Base-by-base conservation (phyloP, 2,329 filamentous ascomycete species). In the Hypoxylon sp. region DNA sequence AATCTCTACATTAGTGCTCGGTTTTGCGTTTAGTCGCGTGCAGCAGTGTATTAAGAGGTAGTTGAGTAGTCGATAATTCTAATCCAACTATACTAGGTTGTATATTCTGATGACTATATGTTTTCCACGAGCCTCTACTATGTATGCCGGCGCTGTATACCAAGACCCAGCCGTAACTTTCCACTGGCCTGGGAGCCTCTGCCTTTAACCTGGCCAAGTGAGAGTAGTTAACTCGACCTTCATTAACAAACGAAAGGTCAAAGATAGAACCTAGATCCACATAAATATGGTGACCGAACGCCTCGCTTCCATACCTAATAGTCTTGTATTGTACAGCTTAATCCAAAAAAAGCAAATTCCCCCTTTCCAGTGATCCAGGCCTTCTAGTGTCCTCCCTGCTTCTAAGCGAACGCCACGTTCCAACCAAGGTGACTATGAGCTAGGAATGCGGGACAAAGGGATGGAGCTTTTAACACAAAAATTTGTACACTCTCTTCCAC, bases 401-500 rank as follows among this genome's bases (percentile, higher is more conserved):
- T 29, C 33, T 24, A 59, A 17, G 42, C 39, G 3, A 47, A 17
- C 29, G 29, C 17, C 26, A 44, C 17, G 26, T 22, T 42, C 13
- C 13, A 57, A 17, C 29, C 17, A 11, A 19, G 10, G 54, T 5
- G 42, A 19, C 29, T 29, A 11, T 29, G 22, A 26, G 29, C n/a
- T 29, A 35, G 54, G 39, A 57, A 57, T 57, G 39, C 17, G 22
- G 6, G 47, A 35, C 39, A 47, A 59, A 57, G 37, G 33, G 14
- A 54, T 54, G 19, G 9, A 17, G 42, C 35, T 42, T 50, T 50
- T n/a, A 95, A 75, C 92, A 95, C 71, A 94, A 81, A 67, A 90
- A 86, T 77, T 92, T 92, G 78, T 94, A 96, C 11, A 87, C 72
- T 75, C 84, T 90, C 83, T 95, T 96, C 92, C 92, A 95, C 65